Conservation (phyloP, 2,329 filamentous ascomycete species). For the Coniochaeta sp. region DNA sequence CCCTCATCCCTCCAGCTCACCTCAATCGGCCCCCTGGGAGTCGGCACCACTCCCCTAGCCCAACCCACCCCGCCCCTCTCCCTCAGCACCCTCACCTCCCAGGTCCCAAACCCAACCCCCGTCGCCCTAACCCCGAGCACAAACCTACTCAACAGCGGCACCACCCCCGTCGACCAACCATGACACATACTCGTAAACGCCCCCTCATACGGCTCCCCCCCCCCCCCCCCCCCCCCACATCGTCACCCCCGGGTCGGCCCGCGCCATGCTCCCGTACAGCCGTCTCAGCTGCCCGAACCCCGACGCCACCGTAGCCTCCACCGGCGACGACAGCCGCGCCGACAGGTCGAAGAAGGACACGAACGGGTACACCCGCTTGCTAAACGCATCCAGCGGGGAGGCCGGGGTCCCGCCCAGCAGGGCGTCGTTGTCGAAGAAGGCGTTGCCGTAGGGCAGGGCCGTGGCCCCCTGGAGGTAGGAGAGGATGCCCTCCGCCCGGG, state of each 20-base stretch:
- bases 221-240: constrained; percentile 40
- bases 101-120: constrained; percentile 33
- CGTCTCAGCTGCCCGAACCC: constrained; percentile 37
- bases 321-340: constrained; percentile 31
- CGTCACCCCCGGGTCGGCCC: constrained; percentile 35
- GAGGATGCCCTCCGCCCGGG: constrained; percentile 25
- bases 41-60: constrained; percentile 35
- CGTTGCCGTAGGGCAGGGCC: constrained; percentile 35
- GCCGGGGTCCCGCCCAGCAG: constrained; percentile 15
- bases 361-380: constrained; percentile 41
- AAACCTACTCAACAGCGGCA: constrained; percentile 35
- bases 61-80: constrained; percentile 27
- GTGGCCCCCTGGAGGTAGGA: constrained; percentile 28
- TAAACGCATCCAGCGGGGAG: constrained; percentile 17
- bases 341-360: constrained; percentile 44
- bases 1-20: constrained; percentile 27
- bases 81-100: constrained; percentile 28
- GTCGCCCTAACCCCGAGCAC: constrained; percentile 38
- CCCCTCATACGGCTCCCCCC: constrained; percentile 34
- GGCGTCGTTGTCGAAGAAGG: constrained; percentile 40
- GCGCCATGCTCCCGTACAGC: constrained; percentile 42
- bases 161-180: constrained; percentile 43
- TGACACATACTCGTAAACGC: constrained; percentile 41
- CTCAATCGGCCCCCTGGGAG: constrained; percentile 27
- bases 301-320: constrained; percentile 7